These are phyloP conservation scores for Cinchona pubescens DNA, from an alignment of 257 asterid species.

Conservation along the genomic window DNA sequence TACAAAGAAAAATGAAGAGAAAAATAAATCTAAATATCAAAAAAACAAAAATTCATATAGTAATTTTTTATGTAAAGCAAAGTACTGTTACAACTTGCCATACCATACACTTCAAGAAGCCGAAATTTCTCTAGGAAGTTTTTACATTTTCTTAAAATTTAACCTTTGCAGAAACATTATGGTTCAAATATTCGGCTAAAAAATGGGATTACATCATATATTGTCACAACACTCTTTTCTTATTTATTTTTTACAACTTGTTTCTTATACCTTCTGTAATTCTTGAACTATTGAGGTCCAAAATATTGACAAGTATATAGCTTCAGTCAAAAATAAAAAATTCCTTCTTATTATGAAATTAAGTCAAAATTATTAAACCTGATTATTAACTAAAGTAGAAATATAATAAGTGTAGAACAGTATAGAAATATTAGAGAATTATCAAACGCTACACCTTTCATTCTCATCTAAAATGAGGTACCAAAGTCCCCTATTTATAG, in stretches of 20 bases:
- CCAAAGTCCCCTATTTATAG: too few relatives aligned
- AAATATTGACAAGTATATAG: constrained; percentile 47
- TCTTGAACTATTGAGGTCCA: constrained; percentile 42
- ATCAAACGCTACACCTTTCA: too few relatives aligned
- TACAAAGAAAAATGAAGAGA: neutral
- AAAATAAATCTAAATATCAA: neutral
- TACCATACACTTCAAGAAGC: constrained; percentile 50
- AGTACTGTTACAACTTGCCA: too few relatives aligned
- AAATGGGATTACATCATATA: constrained; percentile 55
- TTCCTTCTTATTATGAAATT: too few relatives aligned
- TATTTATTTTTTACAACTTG: constrained; percentile 54
- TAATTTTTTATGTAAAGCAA: too few relatives aligned
- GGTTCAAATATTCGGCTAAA: constrained; percentile 57
- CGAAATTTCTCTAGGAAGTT: constrained; percentile 48
- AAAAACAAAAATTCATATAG: too few relatives aligned
- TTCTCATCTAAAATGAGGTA: too few relatives aligned
- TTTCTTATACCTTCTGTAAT: constrained; percentile 53
- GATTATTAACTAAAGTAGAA: too few relatives aligned
- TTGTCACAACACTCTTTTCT: constrained; percentile 61
- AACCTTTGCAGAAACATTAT: constrained; percentile 48
- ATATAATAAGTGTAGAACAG: too few relatives aligned
- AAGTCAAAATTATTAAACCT: too few relatives aligned
- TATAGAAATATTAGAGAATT: too few relatives aligned
- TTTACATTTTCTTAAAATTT: too few relatives aligned
- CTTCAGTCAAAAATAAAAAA: constrained; percentile 56